Conservation (phyloP, 2,329 filamentous ascomycete genomes). For the Calycina marina region DNA sequence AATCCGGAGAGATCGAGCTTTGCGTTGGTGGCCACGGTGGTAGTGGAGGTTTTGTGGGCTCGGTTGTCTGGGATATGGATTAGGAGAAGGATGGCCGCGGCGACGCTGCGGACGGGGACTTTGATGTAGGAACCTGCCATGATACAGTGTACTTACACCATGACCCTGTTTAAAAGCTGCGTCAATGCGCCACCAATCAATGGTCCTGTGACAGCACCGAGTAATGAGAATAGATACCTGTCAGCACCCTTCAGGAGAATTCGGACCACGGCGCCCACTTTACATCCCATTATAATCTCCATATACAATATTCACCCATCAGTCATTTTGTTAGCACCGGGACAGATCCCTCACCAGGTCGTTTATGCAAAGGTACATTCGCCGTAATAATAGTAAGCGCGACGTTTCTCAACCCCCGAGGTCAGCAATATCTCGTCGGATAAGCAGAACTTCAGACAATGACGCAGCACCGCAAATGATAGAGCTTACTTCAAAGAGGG, state of each 20-base stretch:
- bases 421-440: slow-evolving; percentile 37
- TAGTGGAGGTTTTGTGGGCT: not conserved
- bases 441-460: slow-evolving; percentile 35
- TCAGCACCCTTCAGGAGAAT: no score
- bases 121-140: slow-evolving; percentile 25
- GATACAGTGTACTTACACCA: slow-evolving; percentile 9
- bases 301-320: not conserved
- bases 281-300: not conserved
- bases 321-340: not conserved
- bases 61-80: slow-evolving; percentile 20
- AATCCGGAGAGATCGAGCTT: slow-evolving; percentile 20
- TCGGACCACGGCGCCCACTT: not conserved
- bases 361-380: slow-evolving; percentile 11
- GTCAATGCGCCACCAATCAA: slow-evolving; percentile 21
- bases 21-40: slow-evolving; percentile 8
- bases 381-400: slow-evolving; percentile 33
- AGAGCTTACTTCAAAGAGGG: slow-evolving; percentile 39
- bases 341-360: not conserved
- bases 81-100: slow-evolving; percentile 22
- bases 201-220: slow-evolving; percentile 12
- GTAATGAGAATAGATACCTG: slow-evolving; percentile 1
- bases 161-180: slow-evolving; percentile 18
- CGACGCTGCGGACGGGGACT: slow-evolving; percentile 25
- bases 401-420: slow-evolving; percentile 34
- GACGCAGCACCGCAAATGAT: slow-evolving; percentile 34